Base-by-base conservation (phyloP, 2,329 filamentous ascomycete species). In the Nigrograna mackinnonii region DNA sequence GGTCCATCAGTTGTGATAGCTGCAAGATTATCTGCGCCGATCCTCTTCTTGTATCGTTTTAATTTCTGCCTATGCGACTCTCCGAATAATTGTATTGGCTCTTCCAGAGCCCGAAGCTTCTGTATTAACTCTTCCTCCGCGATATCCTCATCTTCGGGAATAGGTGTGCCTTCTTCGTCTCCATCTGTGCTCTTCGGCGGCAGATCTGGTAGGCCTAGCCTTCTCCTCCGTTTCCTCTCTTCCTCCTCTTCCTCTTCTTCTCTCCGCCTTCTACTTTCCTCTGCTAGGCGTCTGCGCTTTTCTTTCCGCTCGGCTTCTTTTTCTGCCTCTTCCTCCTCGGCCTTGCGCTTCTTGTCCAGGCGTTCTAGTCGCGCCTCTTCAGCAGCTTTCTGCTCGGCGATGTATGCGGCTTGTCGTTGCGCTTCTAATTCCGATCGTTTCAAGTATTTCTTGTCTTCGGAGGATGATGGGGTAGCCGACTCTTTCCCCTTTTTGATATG, bases 361-460 rank as follows among this genome's bases (percentile, higher is more conserved):
- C 84, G 85, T 47, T 86, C 82, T 45, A 83, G 76, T 20, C 89
- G 87, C 60, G 89, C 84, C 28, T 77, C 78, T 55, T 91, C 87
- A 39, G 89, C 75, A 4, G 80, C 80, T 51, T 83, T 82, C 67
- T 97, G 91, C 58, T 95, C 90, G 12, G 86, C 86, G 2, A 83
- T 75, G 72, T 99, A 99, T 47, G 85, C 83, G 28, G 84, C 86
- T 62, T 87, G 77, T 39, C 94, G 86, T 58, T 88, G 83, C 39
- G 87, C 86, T 77, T 99, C 94, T 54, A 90, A 67, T 54, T 99
- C 92, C 53, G 87, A 85, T 53, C 91, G 89, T 57, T 89, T 91
- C 50, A 89, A 72, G 68, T 90, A 97, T 70, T 95, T 96, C 13
- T 73, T 67, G 30, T 64, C 55, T 19, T 57, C 48, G 18, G 65